Base-by-base conservation (phyloP, 2,329 filamentous ascomycete species). In the Stylonectria norvegica region DNA sequence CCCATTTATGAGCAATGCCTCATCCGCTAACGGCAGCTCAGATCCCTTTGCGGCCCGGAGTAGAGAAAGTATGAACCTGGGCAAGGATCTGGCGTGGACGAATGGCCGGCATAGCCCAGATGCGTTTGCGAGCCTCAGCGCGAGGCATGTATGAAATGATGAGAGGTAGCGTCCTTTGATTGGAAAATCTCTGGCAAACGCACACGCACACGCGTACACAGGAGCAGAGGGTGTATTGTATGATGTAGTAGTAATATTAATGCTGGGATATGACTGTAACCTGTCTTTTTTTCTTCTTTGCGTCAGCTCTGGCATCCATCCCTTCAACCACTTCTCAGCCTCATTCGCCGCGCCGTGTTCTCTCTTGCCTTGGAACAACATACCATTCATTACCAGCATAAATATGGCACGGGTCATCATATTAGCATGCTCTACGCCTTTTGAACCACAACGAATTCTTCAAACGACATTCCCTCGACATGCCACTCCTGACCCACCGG, bases 21-120 rank as follows among this genome's bases (percentile, higher is more conserved):
- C 59, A 11, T 35, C 47, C 4, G 51, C 57, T 4, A 52, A 53
- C 28, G 31, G 48, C 34, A 38, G 59, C 20, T 42, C 56, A 70
- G 79, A 20, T 73, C 79, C 56, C 52, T 74, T 55, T 59, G 56
- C 47, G 56, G 56, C 55, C 42, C 49, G 46, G 45, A 89, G 84
- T 55, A 76, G 85, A 34, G 86, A 89, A 57, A 89, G 85, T 61
- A 78, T 87, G 60, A 78, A 72, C 40, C 73, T 81, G 50, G 76
- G 85, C 28, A 71, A 79, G 61, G 78, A 79, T 40, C 76, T 81
- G 70, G 73, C 77, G 32, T 81, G 78, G 78, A 72, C 72, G 54
- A 83, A 82, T 53, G 86, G 86, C 8, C 71, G 86, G 29, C 85
- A 89, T 57, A 89, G 85, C 53, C 86, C 86, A 4, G 86, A 90